phyloP scores from a whole-genome alignment of 768 basidiomycete species.

The Rhodotorula babjevae region DNA sequence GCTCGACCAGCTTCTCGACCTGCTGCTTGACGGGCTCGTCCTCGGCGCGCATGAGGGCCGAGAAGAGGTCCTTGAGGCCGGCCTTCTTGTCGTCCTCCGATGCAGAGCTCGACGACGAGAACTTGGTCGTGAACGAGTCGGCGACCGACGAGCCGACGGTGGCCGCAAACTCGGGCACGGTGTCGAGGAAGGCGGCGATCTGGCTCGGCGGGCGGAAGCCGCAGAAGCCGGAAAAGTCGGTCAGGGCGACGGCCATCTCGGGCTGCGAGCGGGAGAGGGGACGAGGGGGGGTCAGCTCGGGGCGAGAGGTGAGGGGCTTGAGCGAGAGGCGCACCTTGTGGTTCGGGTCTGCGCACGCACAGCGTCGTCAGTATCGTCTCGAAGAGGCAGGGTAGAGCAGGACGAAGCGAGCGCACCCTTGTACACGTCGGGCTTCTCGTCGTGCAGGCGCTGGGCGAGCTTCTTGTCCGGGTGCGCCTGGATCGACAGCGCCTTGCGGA shows the following conservation, averaged over 20 bases:
- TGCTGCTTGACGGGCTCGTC: slow-evolving; percentile 54
- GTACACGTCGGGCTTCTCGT: slow-evolving; percentile 72
- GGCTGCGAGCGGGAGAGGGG: slow-evolving; percentile 51
- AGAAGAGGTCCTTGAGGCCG: slow-evolving; percentile 67
- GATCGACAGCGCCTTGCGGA: slow-evolving; percentile 81
- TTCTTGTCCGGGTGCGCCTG: slow-evolving; percentile 87
- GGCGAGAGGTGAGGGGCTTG: no score
- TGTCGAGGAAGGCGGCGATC: slow-evolving; percentile 63
- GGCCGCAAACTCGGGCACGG: slow-evolving; percentile 68
- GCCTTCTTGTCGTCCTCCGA: slow-evolving; percentile 45
- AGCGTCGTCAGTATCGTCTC: neutral
- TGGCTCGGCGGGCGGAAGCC: slow-evolving; percentile 78
- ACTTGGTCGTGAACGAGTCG: slow-evolving; percentile 53
- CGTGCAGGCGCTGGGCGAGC: slow-evolving; percentile 67
- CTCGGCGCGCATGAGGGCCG: slow-evolving; percentile 77
- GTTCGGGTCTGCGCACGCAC: slow-evolving; percentile 61
- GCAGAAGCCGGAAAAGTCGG: slow-evolving; percentile 81
- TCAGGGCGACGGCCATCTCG: slow-evolving; percentile 96
- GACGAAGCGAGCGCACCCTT: slow-evolving; percentile 61
- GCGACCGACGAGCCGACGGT: slow-evolving; percentile 57
- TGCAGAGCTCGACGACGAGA: slow-evolving; percentile 53
- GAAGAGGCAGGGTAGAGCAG: neutral
- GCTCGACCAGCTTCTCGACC: slow-evolving; percentile 57
- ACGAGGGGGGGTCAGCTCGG: neutral
- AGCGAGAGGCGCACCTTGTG: slow-evolving; percentile 59